Evolutionary conservation across 1,284 basidiomycete genomes (phyloP), one percentile per base, ranked within the genome.

Genomic region (Ustilago curta): DNA sequence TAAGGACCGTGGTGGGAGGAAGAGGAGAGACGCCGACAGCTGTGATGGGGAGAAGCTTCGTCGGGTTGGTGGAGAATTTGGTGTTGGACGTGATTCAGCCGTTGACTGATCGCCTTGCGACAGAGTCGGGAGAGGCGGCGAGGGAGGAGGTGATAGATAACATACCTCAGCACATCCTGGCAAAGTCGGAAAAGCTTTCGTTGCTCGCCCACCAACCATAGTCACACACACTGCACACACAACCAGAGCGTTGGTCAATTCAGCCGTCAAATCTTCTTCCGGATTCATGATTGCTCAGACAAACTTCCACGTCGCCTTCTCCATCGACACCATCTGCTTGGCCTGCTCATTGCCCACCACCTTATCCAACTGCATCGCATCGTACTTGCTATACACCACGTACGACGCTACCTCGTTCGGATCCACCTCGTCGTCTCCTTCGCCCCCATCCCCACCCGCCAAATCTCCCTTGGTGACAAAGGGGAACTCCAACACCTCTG

Each of bases 331-430:
- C 81, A 84, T 83, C 25, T 59, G 51, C 40, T 68, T 69, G 2
- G 81, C 82, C 61, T 78, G 65, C 25, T 59, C 19, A 14, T 44
- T 53, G 0, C 89, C 89, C 0, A 88, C 88, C 37, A 97, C 91
- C 72, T 94, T 88, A 87, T 97, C 94, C 74, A 99, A 80, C 79
- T 88, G 88, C 83, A 98, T 89, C 87, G 90, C 89, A 84, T 99
- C 97, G 83, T 93, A 97, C 86, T 91, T 92, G 59, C 90, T 93
- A 85, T 92, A 97, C 67, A 95, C 84, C 6, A 93, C 89, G 35
- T 66, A 59, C 1, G 75, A 59, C 21, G 89, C 88, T 76, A 90
- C 91, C 54, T n/a, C 89, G 90, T 29, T 96, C 88, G 84, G 95
- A 59, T 82, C 80, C 89, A 19, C 88, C 90, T 43, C 91, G 89